These are phyloP conservation scores for Hanseniaspora guilliermondii DNA, from an alignment of 805 yeast genomes.

Conservation along the genomic window DNA sequence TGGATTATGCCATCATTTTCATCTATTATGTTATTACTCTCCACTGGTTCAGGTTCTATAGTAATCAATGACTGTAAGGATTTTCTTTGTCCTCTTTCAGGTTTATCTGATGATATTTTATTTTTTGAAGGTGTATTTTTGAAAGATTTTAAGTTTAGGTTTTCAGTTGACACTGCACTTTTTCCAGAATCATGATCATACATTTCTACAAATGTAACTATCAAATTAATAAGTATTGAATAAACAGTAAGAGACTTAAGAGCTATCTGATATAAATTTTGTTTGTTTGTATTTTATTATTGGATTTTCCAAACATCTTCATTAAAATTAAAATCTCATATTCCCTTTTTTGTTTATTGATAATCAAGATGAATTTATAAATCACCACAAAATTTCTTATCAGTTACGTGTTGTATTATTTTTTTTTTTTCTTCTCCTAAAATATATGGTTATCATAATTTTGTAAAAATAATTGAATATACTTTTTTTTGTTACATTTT, in stretches of 20 bases:
- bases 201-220: not conserved
- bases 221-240: too few species aligned
- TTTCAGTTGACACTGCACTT: not conserved
- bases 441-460: too few species aligned
- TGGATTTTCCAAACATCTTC: too few species aligned
- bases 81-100: not conserved
- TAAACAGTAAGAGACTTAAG: too few species aligned
- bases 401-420: not conserved
- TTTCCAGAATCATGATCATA: not conserved
- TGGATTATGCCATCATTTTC: constrained; percentile 8
- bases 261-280: too few species aligned
- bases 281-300: too few species aligned
- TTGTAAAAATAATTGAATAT: too few species aligned
- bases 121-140: not conserved
- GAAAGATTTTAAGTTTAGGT: constrained; percentile 4
- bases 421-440: not conserved
- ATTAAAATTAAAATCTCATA: too few species aligned
- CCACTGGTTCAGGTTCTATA: constrained; percentile 10
- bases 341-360: too few species aligned
- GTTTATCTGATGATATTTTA: not conserved
- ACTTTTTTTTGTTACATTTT: too few species aligned
- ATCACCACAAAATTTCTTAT: not conserved
- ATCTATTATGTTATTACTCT: not conserved
- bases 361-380: not conserved
- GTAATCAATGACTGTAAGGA: constrained; percentile 5